Conservation (phyloP, 140 eudicot genomes). For the Artemisia princeps region DNA sequence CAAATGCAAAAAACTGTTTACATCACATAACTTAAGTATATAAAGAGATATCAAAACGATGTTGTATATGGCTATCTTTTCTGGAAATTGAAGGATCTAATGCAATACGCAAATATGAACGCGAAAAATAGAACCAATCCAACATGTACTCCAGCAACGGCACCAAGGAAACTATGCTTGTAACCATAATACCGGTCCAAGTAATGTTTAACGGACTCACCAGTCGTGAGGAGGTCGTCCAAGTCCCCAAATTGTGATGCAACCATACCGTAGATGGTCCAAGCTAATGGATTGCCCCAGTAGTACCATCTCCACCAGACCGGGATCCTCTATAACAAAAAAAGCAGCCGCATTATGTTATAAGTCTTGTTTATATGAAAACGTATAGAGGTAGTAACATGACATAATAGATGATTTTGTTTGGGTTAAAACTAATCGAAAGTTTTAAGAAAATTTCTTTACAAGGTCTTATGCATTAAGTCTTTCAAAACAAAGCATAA, state of each 20-base stretch:
- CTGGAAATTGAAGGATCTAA: slow-evolving; percentile 53
- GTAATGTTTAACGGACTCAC: slow-evolving; percentile 32
- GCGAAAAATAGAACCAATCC: slow-evolving; percentile 37
- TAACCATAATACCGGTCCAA: slow-evolving; percentile 43
- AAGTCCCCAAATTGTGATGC: slow-evolving; percentile 63
- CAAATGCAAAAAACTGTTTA: too few species aligned
- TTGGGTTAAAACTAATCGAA: too few species aligned
- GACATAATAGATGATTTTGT: too few species aligned
- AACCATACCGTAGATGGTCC: slow-evolving; percentile 61
- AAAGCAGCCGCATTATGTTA: background rate
- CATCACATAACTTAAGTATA: too few species aligned
- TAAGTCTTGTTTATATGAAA: too few species aligned
- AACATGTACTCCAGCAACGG: slow-evolving; percentile 40
- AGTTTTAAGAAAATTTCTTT: too few species aligned
- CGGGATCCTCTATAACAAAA: slow-evolving; percentile 47
- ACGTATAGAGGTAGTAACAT: too few species aligned
- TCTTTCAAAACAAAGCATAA: too few species aligned
- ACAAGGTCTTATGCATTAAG: too few species aligned
- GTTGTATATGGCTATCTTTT: slow-evolving; percentile 26
- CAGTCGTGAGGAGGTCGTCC: background rate
- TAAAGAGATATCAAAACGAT: background rate
- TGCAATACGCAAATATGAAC: slow-evolving; percentile 39
- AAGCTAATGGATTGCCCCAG: slow-evolving; percentile 55
- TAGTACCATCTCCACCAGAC: slow-evolving; percentile 87
- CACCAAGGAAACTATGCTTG: slow-evolving; percentile 49